Percentiles rank a stretch among this genome's conserved stretches.
phyloP scores from a whole-genome alignment of 106 monocot genomes.

The Dendrobium nobile region DNA sequence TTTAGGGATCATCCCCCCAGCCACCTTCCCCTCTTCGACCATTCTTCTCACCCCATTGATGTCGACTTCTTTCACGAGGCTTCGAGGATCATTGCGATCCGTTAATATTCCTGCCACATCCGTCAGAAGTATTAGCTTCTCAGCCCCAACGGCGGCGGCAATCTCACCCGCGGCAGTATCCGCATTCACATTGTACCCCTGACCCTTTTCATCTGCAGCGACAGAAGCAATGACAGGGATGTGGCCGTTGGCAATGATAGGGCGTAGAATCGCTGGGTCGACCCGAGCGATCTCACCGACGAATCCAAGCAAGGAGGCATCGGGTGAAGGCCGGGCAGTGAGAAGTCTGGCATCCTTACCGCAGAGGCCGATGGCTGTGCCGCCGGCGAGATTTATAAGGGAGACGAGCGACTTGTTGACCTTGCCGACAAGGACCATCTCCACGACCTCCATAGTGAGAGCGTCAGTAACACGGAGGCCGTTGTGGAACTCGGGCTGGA shows the following conservation, averaged over 20 bases:
- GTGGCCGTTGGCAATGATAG: constrained; percentile 43
- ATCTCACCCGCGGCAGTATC: constrained; percentile 90
- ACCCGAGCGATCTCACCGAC: constrained; percentile 81
- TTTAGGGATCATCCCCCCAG: constrained; percentile 97
- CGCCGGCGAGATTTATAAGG: constrained; percentile 68
- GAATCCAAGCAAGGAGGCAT: constrained; percentile 66
- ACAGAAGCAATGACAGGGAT: constrained; percentile 95
- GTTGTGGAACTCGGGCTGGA: constrained; percentile 64
- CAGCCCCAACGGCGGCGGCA: constrained; percentile 76
- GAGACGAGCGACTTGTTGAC: constrained; percentile 90
- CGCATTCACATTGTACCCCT: constrained; percentile 85
- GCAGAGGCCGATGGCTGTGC: constrained; percentile 78
- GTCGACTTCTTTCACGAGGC: constrained; percentile 72
- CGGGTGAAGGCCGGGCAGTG: constrained; percentile 60
- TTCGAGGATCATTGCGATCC: constrained; percentile 55
- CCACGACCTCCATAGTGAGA: constrained; percentile 90
- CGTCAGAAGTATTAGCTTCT: constrained; percentile 82
- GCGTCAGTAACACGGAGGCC: constrained; percentile 94
- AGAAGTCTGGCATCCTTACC: constrained; percentile 78
- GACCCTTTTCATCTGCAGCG: constrained; percentile 60
- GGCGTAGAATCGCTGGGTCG: constrained; percentile 56
- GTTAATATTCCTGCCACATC: constrained; percentile 80
- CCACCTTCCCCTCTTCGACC: constrained; percentile 73
- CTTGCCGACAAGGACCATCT: constrained; percentile 94
- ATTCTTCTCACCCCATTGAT: constrained; percentile 63